These are phyloP conservation scores for Solanum hybrid DNA, from an alignment of 305 asterid genomes.

Conservation along the genomic window DNA sequence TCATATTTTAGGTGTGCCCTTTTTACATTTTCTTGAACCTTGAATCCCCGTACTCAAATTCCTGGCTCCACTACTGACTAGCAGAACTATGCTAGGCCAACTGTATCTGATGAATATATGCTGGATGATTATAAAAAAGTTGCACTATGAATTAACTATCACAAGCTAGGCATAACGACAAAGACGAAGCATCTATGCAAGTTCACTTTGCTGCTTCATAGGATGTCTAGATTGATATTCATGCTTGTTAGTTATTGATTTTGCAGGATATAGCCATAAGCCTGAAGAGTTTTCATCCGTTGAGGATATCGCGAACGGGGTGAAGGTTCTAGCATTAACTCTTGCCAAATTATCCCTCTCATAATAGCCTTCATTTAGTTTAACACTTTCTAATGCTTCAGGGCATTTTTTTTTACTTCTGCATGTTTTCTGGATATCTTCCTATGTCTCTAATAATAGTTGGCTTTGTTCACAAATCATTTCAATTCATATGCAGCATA, in stretches of 20 bases:
- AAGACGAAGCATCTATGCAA: neutral
- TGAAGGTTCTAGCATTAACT: conserved; percentile 59
- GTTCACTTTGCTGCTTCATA: neutral
- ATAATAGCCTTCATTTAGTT: conserved; percentile 8
- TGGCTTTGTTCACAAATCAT: neutral
- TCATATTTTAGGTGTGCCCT: neutral
- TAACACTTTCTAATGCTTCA: neutral
- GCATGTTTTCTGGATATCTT: neutral
- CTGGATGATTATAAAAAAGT: neutral
- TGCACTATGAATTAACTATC: neutral
- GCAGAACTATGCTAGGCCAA: neutral
- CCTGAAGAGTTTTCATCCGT: conserved; percentile 72
- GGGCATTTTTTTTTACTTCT: neutral
- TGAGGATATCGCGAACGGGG: conserved; percentile 59
- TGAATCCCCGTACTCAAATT: neutral
- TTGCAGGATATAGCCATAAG: conserved; percentile 86
- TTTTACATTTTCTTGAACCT: neutral
- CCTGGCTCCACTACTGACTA: neutral
- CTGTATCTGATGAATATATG: neutral
- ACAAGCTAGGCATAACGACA: neutral
- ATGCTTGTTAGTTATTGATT: neutral
- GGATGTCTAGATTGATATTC: neutral
- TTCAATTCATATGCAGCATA: neutral
- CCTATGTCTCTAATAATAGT: neutral
- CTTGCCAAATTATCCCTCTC: conserved; percentile 55